Evolutionary conservation across 805 yeast genomes (phyloP), one percentile per base, ranked within the genome.

Genomic region (Scheffersomyces ergatensis): DNA sequence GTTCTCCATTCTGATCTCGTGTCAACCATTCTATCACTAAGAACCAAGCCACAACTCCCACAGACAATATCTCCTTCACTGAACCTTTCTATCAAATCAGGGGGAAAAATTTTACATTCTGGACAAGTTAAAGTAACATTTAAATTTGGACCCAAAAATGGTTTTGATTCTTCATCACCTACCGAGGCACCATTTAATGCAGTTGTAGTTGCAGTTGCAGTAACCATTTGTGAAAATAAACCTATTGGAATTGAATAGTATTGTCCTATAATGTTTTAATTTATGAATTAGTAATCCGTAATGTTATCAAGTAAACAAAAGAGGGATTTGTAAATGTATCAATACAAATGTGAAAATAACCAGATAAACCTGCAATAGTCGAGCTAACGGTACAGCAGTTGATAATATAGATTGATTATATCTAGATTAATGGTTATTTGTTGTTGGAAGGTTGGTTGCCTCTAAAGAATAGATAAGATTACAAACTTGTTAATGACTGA

Each of bases 1-100:
- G 99, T 93, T 72, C 99, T 86, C 99, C 99, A 92, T 72, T 92
- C 99, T 1, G 97, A 88, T 51, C 98, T 76, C 4, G 96, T 90
- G 57, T 92, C 99, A 23, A 92, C 96, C 38, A 92, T 83, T 48
- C 90, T 76, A 59, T 89, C 96, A 51, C 96, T 87, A 18, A 93
- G 76, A 1, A 92, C 98, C 43, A 93, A 72, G 2, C 99, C 99
- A 71, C 99, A 93, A 47, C 89, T 76, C 2, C 96, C 98, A 70
- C 99, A 92, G n/a, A 92, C 97, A 53, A 93, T 89, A 63, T 92
- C 99, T 32, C 99, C 99, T 62, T 92, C 98, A 52, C 95, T 85
- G 57, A 90, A 95, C 51, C 97, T 72, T 67, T 92, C 99, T 19
- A 90, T 87, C 48, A 92, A 74, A 56, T 92, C 96, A 3, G 99